Base-by-base conservation (phyloP, 768 basidiomycete genomes). In the Mycena indigotica region DNA sequence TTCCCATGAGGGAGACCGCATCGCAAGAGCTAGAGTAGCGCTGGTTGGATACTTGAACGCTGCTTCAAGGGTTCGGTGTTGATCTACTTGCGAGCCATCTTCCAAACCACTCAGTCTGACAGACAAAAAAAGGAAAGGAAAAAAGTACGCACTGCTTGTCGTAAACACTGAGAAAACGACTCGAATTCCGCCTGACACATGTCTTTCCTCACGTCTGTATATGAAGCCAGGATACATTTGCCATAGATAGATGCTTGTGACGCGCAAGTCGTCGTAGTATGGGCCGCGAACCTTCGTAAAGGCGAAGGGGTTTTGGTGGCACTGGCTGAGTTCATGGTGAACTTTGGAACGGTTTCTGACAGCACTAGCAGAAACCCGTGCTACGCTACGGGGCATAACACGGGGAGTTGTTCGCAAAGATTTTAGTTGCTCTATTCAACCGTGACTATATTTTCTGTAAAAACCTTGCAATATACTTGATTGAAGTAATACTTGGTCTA, bases 131-230 rank as follows among this genome's bases (percentile, higher is more conserved):
- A 44, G 23, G 8, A 44, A 13, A 8, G 21, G 8, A 44, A 44
- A 44, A 8, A 16, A 44, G 15, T 23, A 44, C 85, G 57, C 73
- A 97, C 96, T 53, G 87, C 86, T 62, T 84, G 77, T 46, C 86
- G 84, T 28, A 99, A 73, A 70, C 96, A 99, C 28, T 82, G 77
- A 38, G 86, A 88, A 72, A 98, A 99, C 61, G 83, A 84, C 13
- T 77, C 77, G 60, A 97, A 98, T 72, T 98, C 93, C 2, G 82
- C 81, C 50, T 84, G 84, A 75, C 96, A 99, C 65, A 85, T 83
- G 64, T 92, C 91, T 70, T 89, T 89, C 58, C 77, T 83, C 4
- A 93, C 88, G 60, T 98, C 96, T 26, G 84, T 84, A 71, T 97
- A 96, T 3, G 83, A 83, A 1, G 84, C 82, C 26, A 89, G 76